phyloP scores from a whole-genome alignment of 768 basidiomycete species.

The Leccinum disarticulatum region DNA sequence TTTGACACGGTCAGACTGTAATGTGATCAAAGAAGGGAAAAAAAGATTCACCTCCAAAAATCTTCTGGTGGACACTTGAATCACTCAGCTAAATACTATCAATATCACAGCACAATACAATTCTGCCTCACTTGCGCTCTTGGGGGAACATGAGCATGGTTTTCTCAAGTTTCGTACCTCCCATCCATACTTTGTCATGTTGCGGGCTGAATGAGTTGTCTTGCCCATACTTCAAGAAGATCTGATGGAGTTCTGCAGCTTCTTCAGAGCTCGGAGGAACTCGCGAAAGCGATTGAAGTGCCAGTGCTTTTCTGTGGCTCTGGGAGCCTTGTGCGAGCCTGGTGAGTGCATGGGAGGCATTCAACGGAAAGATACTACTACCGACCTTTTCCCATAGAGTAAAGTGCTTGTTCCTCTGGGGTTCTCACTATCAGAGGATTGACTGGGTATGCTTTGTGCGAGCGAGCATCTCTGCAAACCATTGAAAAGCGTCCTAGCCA shows the following conservation, averaged over 20 bases:
- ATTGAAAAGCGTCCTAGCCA: slow-evolving; percentile 82
- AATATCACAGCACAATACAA: background rate
- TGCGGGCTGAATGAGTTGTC: slow-evolving; percentile 28
- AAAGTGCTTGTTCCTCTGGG: slow-evolving; percentile 61
- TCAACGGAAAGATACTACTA: background rate
- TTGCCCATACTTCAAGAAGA: slow-evolving; percentile 62
- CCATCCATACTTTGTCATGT: slow-evolving; percentile 67
- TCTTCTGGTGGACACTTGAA: slow-evolving; percentile 71
- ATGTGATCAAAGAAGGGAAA: background rate
- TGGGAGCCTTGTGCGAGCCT: slow-evolving; percentile 51
- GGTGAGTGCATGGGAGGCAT: background rate
- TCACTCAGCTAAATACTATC: background rate
- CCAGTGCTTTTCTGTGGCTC: slow-evolving; percentile 50
- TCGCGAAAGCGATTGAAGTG: slow-evolving; percentile 60
- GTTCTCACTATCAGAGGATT: slow-evolving; percentile 60
- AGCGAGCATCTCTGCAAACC: slow-evolving; percentile 75
- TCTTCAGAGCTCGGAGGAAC: slow-evolving; percentile 75
- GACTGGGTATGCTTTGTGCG: slow-evolving; percentile 62
- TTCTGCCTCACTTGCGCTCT: slow-evolving; percentile 65
- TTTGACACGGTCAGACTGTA: background rate
- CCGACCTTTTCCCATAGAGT: slow-evolving; percentile 67
- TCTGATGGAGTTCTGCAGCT: slow-evolving; percentile 64
- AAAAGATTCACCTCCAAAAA: slow-evolving; percentile 63
- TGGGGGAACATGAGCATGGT: slow-evolving; percentile 83
- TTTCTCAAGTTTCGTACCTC: slow-evolving; percentile 67